Evolutionary conservation across 176 grass and related monocot species (phyloP).

Genomic region (Cocos nucifera): DNA sequence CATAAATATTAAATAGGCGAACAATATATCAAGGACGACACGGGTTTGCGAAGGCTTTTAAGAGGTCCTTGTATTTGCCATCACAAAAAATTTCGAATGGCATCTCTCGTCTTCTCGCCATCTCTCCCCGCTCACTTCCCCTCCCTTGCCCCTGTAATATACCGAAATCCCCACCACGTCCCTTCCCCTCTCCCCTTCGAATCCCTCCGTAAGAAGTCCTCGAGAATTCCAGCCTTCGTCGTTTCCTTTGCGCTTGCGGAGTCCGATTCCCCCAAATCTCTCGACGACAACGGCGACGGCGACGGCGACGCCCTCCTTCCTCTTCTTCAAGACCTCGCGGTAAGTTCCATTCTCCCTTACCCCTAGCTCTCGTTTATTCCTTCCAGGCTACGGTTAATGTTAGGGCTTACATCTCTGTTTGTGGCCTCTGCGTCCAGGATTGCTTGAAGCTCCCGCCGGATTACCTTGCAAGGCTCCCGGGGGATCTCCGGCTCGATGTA

Average conservation of each 20-base stretch:
- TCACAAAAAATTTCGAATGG: slow-evolving; percentile 28
- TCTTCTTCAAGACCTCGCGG: slow-evolving; percentile 56
- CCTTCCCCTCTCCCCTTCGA: neutral
- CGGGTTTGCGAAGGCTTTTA: too few relatives aligned
- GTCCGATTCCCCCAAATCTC: slow-evolving; percentile 48
- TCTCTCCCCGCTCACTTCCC: slow-evolving; percentile 6
- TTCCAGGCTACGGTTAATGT: neutral
- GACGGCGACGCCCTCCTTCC: slow-evolving; percentile 26
- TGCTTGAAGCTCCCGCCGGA: slow-evolving; percentile 51
- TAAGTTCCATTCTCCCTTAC: neutral
- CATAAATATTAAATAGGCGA: too few relatives aligned
- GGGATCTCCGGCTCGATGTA: slow-evolving; percentile 73
- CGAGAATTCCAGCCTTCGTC: slow-evolving; percentile 8
- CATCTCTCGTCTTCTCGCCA: slow-evolving; percentile 34
- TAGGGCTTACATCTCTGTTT: neutral
- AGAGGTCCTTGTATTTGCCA: too few relatives aligned
- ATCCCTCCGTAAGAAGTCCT: neutral
- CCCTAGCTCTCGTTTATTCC: neutral
- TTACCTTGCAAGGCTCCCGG: slow-evolving; percentile 54
- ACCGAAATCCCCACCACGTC: neutral
- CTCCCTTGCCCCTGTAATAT: slow-evolving; percentile 11
- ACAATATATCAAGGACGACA: too few relatives aligned
- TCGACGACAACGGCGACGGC: neutral
- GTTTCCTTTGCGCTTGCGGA: slow-evolving; percentile 30
- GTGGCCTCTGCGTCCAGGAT: slow-evolving; percentile 22